Percentiles rank a stretch among this genome's conserved stretches.
phyloP scores from a whole-genome alignment of 2,329 filamentous ascomycete species.

The Ceratocystis colombiana region DNA sequence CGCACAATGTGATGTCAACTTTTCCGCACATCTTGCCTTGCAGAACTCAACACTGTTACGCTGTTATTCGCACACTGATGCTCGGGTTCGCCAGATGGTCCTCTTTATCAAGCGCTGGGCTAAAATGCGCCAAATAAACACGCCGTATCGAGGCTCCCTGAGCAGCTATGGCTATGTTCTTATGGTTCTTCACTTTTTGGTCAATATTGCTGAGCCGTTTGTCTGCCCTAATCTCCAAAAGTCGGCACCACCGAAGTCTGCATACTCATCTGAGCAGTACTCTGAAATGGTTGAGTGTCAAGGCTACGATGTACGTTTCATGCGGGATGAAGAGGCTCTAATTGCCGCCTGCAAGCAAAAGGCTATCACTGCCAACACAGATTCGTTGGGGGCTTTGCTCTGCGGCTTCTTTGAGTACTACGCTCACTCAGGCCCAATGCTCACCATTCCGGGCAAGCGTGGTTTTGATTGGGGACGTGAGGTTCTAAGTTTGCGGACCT shows the following conservation, averaged over 20 bases:
- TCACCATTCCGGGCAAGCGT: conserved; percentile 38
- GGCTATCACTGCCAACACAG: conserved; percentile 55
- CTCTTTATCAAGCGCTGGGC: conserved; percentile 89
- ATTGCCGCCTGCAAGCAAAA: conserved; percentile 46
- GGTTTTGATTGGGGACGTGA: conserved; percentile 73
- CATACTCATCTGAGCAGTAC: conserved; percentile 28
- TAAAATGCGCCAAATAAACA: conserved; percentile 75
- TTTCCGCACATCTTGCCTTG: conserved; percentile 70
- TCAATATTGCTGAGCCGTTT: conserved; percentile 70
- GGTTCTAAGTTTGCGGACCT: conserved; percentile 64
- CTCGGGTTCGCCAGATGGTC: conserved; percentile 65
- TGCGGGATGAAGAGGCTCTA: conserved; percentile 64
- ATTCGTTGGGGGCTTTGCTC: conserved; percentile 61
- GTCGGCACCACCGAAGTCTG: conserved; percentile 39
- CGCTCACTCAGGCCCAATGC: conserved; percentile 50
- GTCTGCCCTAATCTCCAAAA: conserved; percentile 75
- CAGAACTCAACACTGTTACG: conserved; percentile 75
- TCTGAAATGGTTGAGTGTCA: conserved; percentile 43
- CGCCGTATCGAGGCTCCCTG: conserved; percentile 72
- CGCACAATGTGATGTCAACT: conserved; percentile 90
- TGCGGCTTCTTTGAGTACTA: conserved; percentile 85
- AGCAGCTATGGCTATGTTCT: conserved; percentile 86
- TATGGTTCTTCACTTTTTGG: conserved; percentile 84
- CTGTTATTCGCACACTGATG: conserved; percentile 72
- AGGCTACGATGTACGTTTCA: conserved; percentile 65